phyloP scores from a whole-genome alignment of 176 grass and related monocot genomes.

The Coix lacrymajobi region DNA sequence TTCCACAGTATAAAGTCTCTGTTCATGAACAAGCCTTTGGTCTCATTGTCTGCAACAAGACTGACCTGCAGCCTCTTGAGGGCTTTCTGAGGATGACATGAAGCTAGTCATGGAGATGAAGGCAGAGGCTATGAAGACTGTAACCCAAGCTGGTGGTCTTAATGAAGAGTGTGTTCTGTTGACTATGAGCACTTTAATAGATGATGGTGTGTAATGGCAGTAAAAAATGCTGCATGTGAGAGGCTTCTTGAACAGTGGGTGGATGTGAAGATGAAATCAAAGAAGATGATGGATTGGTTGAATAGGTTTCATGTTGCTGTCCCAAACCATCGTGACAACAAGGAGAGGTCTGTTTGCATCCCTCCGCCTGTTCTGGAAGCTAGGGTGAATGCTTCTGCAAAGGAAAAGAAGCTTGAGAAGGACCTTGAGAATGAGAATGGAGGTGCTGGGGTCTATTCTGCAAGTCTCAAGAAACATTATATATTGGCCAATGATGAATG shows the following conservation, averaged over 20 bases:
- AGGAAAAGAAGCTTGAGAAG: conserved; percentile 53
- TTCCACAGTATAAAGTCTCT: conserved; percentile 72
- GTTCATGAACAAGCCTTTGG: conserved; percentile 70
- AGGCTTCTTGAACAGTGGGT: conserved; percentile 46
- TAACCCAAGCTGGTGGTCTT: conserved; percentile 35
- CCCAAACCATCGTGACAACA: conserved; percentile 62
- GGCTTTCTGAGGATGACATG: conserved; percentile 52
- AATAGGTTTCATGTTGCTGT: conserved; percentile 71
- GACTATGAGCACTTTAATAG: conserved; percentile 62
- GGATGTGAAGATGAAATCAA: conserved; percentile 42
- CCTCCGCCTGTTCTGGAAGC: conserved; percentile 31
- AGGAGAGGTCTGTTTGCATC: conserved; percentile 43
- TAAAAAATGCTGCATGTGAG: conserved; percentile 47
- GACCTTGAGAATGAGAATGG: conserved; percentile 65
- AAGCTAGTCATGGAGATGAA: conserved; percentile 57
- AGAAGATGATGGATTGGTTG: conserved; percentile 43
- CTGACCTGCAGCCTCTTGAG: conserved; percentile 62
- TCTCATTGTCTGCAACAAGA: conserved; percentile 69
- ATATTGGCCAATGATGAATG: conserved; percentile 53
- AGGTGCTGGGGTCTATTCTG: conserved; percentile 74
- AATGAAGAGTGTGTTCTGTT: conserved; percentile 46
- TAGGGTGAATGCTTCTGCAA: conserved; percentile 14
- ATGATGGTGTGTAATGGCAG: conserved; percentile 59
- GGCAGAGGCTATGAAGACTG: conserved; percentile 42
- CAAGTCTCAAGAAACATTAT: conserved; percentile 58